phyloP scores from a whole-genome alignment of 23 red algal genomes.

The Gracilaria caudata region DNA sequence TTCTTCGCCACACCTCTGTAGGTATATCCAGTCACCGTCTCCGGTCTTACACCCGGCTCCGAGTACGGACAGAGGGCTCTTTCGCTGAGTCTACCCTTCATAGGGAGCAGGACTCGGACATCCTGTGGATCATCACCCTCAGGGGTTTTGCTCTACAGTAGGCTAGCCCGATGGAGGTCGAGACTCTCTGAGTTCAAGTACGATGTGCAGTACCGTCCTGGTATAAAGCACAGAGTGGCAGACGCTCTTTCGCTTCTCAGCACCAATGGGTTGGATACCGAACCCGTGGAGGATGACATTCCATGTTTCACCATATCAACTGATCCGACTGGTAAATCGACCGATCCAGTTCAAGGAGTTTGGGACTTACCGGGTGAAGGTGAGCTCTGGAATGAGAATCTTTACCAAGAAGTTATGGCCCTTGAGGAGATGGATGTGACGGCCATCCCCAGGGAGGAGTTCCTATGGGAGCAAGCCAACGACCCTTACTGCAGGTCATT shows the following conservation, averaged over 20 bases:
- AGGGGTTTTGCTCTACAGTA: too few relatives aligned
- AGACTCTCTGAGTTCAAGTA: slow-evolving; percentile 32
- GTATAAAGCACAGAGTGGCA: slow-evolving; percentile 29
- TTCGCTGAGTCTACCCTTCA: too few relatives aligned
- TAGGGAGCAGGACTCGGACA: too few relatives aligned
- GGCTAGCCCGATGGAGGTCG: slow-evolving; percentile 47
- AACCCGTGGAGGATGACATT: slow-evolving; percentile 25
- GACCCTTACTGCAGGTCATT: neutral
- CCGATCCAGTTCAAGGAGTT: neutral
- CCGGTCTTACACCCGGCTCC: too few relatives aligned
- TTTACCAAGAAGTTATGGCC: neutral
- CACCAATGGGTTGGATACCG: slow-evolving; percentile 20
- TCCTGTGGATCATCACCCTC: too few relatives aligned
- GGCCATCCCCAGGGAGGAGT: slow-evolving; percentile 8
- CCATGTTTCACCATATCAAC: slow-evolving; percentile 22
- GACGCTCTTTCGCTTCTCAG: slow-evolving; percentile 7
- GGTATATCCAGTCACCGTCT: too few relatives aligned
- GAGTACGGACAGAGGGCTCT: too few relatives aligned
- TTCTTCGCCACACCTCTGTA: too few relatives aligned
- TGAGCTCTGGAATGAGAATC: neutral
- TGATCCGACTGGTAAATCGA: neutral
- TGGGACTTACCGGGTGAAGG: neutral
- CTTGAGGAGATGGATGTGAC: slow-evolving; percentile 18
- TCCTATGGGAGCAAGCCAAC: slow-evolving; percentile 19
- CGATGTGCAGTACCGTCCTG: slow-evolving; percentile 36